Evolutionary conservation across 345 rosid species (phyloP).

Genomic region (Pugionium cornutum): DNA sequence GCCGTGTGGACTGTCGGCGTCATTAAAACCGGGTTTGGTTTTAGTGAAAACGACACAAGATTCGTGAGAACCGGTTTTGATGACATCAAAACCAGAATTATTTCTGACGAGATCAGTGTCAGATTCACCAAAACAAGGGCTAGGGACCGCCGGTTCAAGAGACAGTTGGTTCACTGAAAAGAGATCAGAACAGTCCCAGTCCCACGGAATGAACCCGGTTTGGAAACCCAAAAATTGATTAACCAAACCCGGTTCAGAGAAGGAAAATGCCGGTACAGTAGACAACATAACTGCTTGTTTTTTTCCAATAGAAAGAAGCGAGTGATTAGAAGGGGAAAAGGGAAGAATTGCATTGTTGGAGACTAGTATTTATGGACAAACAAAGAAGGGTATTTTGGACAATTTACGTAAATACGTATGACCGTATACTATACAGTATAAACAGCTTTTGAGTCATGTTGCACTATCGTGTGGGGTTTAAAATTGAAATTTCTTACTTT

Average conservation of each 20-base stretch:
- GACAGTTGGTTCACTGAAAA: conserved; percentile 36
- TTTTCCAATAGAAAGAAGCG: conserved; percentile 23
- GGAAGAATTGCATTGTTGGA: conserved; percentile 72
- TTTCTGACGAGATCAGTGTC: conserved; percentile 16
- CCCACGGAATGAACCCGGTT: conserved; percentile 62
- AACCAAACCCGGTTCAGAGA: conserved; percentile 40
- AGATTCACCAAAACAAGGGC: conserved; percentile 36
- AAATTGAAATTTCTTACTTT: too few species aligned
- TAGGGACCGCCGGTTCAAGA: conserved; percentile 32
- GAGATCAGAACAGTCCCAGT: conserved; percentile 37
- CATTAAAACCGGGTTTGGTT: conserved; percentile 5
- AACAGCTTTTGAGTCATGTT: conserved; percentile 55
- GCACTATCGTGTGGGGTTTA: conserved; percentile 44
- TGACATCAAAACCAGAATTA: conserved; percentile 25
- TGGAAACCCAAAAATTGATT: conserved; percentile 50
- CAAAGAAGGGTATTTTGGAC: conserved; percentile 39
- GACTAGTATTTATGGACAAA: conserved; percentile 54
- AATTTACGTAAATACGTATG: neutral
- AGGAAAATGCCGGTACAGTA: conserved; percentile 46
- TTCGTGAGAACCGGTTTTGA: conserved; percentile 18
- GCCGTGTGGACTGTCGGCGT: neutral
- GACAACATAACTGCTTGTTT: conserved; percentile 38
- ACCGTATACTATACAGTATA: conserved; percentile 25
- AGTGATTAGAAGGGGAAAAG: conserved; percentile 63
- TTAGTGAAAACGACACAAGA: neutral